Evolutionary conservation across 75 land plant species (phyloP).

Genomic region (Pinus taeda): DNA sequence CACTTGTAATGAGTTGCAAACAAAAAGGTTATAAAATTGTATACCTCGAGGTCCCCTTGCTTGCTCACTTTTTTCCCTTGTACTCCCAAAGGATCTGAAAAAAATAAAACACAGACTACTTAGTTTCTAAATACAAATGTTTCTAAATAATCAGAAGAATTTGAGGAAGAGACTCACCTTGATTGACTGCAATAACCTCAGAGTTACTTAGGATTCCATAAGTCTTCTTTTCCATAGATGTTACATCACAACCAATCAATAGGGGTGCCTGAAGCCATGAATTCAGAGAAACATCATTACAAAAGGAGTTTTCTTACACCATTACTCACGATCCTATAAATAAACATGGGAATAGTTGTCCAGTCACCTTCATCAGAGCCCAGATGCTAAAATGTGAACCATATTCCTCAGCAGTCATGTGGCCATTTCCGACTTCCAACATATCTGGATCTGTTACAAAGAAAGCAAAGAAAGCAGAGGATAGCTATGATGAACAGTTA

Average conservation of each 20-base stretch:
- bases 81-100: constrained; percentile 59
- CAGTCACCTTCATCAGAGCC: constrained; percentile 81
- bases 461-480: neutral
- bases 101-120: too few species aligned
- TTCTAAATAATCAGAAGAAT: too few species aligned
- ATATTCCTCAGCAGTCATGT: constrained; percentile 79
- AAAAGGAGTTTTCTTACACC: too few species aligned
- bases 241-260: constrained; percentile 45
- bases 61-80: constrained; percentile 74
- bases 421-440: constrained; percentile 88
- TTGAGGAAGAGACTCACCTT: constrained; percentile 22
- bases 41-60: constrained; percentile 51
- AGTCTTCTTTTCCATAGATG: constrained; percentile 21
- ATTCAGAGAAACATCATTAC: too few species aligned
- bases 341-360: too few species aligned
- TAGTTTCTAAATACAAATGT: too few species aligned
- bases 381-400: constrained; percentile 86
- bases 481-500: too few species aligned
- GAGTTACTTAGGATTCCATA: constrained; percentile 29
- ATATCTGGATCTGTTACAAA: constrained; percentile 82
- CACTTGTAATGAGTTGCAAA: too few species aligned
- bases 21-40: too few species aligned
- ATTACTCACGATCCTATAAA: too few species aligned
- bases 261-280: constrained; percentile 34
- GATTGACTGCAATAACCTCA: constrained; percentile 49